These are phyloP conservation scores for Leptodontidium sp. DNA, from an alignment of 2,329 filamentous ascomycete genomes.

Conservation along the genomic window DNA sequence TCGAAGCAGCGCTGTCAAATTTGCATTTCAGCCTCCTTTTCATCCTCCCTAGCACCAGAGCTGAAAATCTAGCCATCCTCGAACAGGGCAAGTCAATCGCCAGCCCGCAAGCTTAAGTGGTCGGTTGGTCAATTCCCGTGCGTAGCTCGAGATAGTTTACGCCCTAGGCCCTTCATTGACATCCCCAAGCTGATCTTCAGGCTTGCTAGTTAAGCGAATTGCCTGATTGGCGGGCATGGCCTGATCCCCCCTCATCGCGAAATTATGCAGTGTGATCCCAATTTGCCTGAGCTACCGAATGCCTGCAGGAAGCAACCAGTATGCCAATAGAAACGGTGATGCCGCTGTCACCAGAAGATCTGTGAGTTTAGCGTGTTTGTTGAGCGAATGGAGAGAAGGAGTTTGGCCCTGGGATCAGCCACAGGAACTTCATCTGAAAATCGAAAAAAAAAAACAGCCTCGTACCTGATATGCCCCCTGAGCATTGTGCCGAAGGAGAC, in stretches of 20 bases:
- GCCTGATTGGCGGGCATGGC: background rate
- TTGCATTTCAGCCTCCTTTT: constrained; percentile 6
- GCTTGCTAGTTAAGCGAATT: constrained; percentile 1
- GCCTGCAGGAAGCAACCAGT: background rate
- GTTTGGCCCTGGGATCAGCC: background rate
- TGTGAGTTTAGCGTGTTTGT: background rate
- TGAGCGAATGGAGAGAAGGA: background rate
- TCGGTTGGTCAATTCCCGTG: background rate
- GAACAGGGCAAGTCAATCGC: background rate
- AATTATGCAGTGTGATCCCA: constrained; percentile 9
- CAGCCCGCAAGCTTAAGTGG: background rate
- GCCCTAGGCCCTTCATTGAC: background rate
- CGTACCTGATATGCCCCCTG: background rate
- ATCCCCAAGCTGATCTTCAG: background rate
- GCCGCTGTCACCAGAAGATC: background rate
- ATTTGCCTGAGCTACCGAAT: constrained; percentile 8
- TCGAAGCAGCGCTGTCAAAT: background rate
- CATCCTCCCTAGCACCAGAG: background rate
- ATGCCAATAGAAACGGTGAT: background rate
- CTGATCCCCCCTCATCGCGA: background rate
- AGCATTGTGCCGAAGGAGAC: background rate
- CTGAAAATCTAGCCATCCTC: background rate
- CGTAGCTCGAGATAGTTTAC: background rate
- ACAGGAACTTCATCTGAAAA: background rate
- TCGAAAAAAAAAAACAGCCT: background rate